Evolutionary conservation across 495 filamentous ascomycete species (phyloP).

Genomic region (Coniosporium apollinis): DNA sequence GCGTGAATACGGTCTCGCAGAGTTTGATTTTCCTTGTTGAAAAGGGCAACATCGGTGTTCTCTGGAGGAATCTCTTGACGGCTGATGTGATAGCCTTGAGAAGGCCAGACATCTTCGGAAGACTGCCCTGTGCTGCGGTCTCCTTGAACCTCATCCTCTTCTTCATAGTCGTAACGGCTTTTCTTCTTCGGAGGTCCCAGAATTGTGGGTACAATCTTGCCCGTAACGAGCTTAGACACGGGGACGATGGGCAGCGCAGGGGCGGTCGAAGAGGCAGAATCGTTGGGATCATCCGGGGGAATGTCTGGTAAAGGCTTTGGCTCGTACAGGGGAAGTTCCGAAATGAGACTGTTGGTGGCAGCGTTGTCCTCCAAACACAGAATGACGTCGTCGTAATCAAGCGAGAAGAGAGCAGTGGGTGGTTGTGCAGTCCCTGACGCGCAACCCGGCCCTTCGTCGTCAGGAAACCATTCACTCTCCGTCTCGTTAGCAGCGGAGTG

Average conservation of each 20-base stretch:
- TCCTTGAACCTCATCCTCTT: conserved; percentile 33
- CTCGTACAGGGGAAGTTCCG: conserved; percentile 65
- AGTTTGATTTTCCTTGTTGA: conserved; percentile 74
- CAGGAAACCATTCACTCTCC: no score
- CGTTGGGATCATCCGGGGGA: conserved; percentile 4
- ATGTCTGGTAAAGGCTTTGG: no score
- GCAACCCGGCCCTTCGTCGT: conserved; percentile 14
- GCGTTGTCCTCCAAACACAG: conserved; percentile 64
- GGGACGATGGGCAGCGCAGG: conserved; percentile 53
- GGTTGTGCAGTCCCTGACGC: conserved; percentile 16
- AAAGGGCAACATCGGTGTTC: conserved; percentile 66
- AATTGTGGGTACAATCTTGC: conserved; percentile 54
- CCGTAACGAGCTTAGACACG: conserved; percentile 67
- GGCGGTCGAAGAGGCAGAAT: conserved; percentile 18
- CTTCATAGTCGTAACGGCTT: conserved; percentile 60
- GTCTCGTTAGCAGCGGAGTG: conserved; percentile 16
- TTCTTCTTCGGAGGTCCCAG: conserved; percentile 55
- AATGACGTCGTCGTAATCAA: conserved; percentile 64
- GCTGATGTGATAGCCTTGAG: no score
- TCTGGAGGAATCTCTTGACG: conserved; percentile 34
- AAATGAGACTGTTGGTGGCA: conserved; percentile 63
- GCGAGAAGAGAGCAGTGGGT: conserved; percentile 69
- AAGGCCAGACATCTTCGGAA: no score
- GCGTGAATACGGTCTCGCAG: conserved; percentile 83
- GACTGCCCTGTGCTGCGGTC: conserved; percentile 24